Evolutionary conservation across 192 early-diverging fungal species (phyloP).

Genomic region (Coemansia sp.): DNA sequence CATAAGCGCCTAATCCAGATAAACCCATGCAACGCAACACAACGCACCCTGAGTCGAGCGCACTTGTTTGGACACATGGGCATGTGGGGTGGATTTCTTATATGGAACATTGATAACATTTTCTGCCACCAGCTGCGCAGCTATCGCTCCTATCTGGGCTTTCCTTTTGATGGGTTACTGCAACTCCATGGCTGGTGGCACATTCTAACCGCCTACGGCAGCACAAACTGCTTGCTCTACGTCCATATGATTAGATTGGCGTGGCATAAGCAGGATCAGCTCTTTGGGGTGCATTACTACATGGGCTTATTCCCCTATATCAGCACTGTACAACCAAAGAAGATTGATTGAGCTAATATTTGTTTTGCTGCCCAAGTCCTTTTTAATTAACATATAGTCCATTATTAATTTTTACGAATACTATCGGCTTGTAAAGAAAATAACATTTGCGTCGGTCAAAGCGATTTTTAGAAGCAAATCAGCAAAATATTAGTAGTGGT

Average conservation of each 20-base stretch:
- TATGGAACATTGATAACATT: conserved; percentile 74
- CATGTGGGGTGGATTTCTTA: conserved; percentile 55
- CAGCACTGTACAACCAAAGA: conserved; percentile 26
- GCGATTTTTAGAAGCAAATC: no score
- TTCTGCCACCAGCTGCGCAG: conserved; percentile 60
- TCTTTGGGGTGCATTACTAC: conserved; percentile 31
- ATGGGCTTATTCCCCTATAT: conserved; percentile 39
- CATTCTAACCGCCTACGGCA: conserved; percentile 54
- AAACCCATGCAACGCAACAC: conserved; percentile 21
- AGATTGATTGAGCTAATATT: conserved; percentile 22
- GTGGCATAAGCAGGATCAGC: conserved; percentile 35
- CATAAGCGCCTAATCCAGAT: conserved; percentile 20
- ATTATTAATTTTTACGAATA: conserved; percentile 6
- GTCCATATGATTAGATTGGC: conserved; percentile 46
- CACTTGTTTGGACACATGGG: conserved; percentile 25
- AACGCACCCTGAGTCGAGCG: conserved; percentile 21
- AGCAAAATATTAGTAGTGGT: no score
- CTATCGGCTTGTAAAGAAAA: no score
- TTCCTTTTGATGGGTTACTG: conserved; percentile 52
- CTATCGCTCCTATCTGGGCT: conserved; percentile 51
- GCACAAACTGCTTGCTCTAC: conserved; percentile 44
- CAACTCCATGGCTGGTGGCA: conserved; percentile 67
- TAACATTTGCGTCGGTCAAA: no score
- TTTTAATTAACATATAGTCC: conserved; percentile 3
- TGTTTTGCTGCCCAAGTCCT: neutral